These are phyloP conservation scores for Exophiala phaeomuriformis DNA, from an alignment of 2,329 filamentous ascomycete genomes.

Conservation along the genomic window DNA sequence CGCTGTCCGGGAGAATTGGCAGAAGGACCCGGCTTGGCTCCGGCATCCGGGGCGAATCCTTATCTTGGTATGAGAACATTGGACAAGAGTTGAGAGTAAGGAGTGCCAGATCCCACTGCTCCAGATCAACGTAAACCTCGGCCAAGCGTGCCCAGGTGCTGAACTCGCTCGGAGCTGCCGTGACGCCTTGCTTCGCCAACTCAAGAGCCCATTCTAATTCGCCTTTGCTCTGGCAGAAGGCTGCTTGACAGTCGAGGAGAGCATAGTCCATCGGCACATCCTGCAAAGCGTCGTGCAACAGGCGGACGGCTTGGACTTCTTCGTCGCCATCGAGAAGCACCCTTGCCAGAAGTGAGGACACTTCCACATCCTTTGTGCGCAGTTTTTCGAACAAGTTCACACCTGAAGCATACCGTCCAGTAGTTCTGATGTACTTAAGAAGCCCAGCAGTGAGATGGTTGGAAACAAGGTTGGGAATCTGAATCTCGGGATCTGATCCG, in stretches of 20 bases:
- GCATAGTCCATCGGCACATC: slow-evolving; percentile 97
- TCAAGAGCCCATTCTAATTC: slow-evolving; percentile 80
- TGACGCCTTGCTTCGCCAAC: slow-evolving; percentile 88
- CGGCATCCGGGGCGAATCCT: slow-evolving; percentile 89
- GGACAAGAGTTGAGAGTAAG: slow-evolving; percentile 96
- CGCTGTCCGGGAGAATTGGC: slow-evolving; percentile 78
- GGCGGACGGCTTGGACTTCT: slow-evolving; percentile 86
- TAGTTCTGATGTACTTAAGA: slow-evolving; percentile 89
- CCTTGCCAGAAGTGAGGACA: slow-evolving; percentile 83
- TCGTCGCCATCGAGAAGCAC: slow-evolving; percentile 93
- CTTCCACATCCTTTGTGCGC: slow-evolving; percentile 80
- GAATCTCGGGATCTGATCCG: slow-evolving; percentile 92
- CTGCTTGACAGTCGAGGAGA: slow-evolving; percentile 86
- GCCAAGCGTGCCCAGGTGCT: slow-evolving; percentile 91
- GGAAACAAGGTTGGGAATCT: slow-evolving; percentile 92
- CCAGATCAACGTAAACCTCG: slow-evolving; percentile 86
- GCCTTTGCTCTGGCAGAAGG: slow-evolving; percentile 84
- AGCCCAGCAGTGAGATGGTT: slow-evolving; percentile 94
- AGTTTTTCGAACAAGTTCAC: slow-evolving; percentile 98
- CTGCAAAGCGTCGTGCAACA: slow-evolving; percentile 80
- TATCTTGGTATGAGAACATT: slow-evolving; percentile 99
- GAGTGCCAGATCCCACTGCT: slow-evolving; percentile 93
- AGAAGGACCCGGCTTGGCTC: slow-evolving; percentile 82
- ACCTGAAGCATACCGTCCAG: slow-evolving; percentile 84
- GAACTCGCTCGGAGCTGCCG: slow-evolving; percentile 93